phyloP scores from a whole-genome alignment of 331 rosid genomes.

The Prunus yedoensis region DNA sequence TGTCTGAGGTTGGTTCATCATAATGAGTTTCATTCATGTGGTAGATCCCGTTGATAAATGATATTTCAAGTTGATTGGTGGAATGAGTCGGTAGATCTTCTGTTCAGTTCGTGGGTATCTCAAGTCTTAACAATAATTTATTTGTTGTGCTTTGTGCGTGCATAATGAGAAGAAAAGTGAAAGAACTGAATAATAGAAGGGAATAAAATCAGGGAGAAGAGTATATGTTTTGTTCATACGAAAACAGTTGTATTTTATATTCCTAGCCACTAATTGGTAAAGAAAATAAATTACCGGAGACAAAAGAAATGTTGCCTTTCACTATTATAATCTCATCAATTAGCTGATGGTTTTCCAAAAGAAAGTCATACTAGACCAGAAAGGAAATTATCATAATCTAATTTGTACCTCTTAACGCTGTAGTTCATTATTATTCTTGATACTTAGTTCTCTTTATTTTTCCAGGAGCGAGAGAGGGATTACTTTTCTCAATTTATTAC shows the following conservation, averaged over 20 bases:
- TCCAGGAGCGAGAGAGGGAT: slow-evolving; percentile 87
- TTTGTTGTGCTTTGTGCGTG: background rate
- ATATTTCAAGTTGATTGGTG: background rate
- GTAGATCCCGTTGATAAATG: background rate
- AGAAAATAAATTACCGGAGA: background rate
- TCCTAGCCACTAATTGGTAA: background rate
- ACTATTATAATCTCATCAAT: background rate
- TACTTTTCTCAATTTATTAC: slow-evolving; percentile 89
- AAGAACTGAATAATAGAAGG: background rate
- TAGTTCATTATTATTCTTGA: background rate
- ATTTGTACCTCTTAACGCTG: background rate
- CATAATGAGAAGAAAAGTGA: background rate
- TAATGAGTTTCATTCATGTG: background rate
- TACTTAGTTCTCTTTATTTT: background rate
- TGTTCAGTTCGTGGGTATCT: background rate
- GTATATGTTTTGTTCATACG: background rate
- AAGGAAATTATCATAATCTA: background rate
- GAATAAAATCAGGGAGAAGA: background rate
- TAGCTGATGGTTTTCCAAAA: background rate
- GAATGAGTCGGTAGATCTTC: background rate
- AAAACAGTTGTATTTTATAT: background rate
- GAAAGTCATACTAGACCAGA: background rate
- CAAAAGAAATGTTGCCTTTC: background rate
- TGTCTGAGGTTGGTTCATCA: background rate
- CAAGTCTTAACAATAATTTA: background rate